Evolutionary conservation across 31 red algal species (phyloP).

Genomic region (Pterothamnion heteromorphum): DNA sequence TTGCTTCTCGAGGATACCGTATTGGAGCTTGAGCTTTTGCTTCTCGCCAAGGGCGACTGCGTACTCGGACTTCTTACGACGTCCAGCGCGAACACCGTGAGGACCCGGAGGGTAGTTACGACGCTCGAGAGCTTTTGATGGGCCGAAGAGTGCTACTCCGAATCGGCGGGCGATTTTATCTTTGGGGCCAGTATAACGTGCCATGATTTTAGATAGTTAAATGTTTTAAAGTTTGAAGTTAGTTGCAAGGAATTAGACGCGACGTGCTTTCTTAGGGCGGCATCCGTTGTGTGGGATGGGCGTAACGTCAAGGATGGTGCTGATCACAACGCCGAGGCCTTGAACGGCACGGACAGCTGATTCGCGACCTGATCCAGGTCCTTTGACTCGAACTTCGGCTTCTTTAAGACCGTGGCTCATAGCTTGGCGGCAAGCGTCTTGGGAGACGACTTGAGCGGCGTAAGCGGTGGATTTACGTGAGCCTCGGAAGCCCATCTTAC

Average conservation of each 20-base stretch:
- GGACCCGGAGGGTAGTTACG: background rate
- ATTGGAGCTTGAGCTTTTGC: conserved; percentile 40
- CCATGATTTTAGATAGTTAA: background rate
- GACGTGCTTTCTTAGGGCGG: background rate
- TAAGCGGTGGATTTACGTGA: background rate
- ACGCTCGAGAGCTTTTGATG: background rate
- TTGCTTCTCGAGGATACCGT: conserved; percentile 48
- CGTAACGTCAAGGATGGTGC: background rate
- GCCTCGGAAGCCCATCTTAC: background rate
- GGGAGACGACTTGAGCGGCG: background rate
- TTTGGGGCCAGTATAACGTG: conserved; percentile 40
- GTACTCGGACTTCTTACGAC: conserved; percentile 1
- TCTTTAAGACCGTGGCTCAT: background rate
- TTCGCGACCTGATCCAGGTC: background rate
- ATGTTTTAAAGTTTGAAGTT: background rate
- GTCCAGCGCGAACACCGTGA: background rate
- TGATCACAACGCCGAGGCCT: background rate
- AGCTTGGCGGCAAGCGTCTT: background rate
- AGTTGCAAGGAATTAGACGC: background rate
- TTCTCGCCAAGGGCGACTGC: conserved; percentile 30
- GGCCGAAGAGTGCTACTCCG: conserved; percentile 14
- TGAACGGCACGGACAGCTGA: background rate
- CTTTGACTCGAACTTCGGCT: background rate
- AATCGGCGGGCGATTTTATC: background rate
- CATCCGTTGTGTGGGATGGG: background rate